These are phyloP conservation scores for Sporothrix brasiliensis DNA, from an alignment of 2,329 filamentous ascomycete species.

Conservation along the genomic window DNA sequence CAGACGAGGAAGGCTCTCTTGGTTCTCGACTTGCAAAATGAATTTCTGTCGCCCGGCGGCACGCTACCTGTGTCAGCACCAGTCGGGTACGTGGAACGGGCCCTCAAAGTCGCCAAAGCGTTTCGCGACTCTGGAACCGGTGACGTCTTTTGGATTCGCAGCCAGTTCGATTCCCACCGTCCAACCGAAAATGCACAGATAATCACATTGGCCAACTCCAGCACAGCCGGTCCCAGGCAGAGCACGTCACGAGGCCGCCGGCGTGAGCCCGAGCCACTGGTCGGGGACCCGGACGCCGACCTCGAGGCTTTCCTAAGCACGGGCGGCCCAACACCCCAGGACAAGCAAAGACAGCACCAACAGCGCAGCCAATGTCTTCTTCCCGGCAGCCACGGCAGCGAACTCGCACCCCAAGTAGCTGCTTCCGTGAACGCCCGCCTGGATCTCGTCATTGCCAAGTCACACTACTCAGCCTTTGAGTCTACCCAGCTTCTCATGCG, in stretches of 20 bases:
- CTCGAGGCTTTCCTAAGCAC: conserved; percentile 47
- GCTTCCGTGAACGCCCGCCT: conserved; percentile 48
- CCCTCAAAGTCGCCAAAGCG: conserved; percentile 65
- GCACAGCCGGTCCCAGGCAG: not conserved
- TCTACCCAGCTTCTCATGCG: conserved; percentile 71
- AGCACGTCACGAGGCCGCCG: conserved; percentile 15
- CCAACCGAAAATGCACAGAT: conserved; percentile 58
- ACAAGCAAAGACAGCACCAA: conserved; percentile 43
- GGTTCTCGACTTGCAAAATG: conserved; percentile 85
- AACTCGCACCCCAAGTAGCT: conserved; percentile 50
- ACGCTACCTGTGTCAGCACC: conserved; percentile 67
- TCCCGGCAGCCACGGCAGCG: conserved; percentile 50
- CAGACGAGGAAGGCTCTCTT: conserved; percentile 71
- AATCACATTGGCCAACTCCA: conserved; percentile 42
- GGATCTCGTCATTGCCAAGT: conserved; percentile 65
- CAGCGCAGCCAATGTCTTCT: conserved; percentile 46
- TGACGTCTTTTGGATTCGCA: conserved; percentile 82
- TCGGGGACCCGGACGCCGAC: conserved; percentile 42
- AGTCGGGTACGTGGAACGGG: conserved; percentile 66
- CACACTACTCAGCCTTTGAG: conserved; percentile 85
- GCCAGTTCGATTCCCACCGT: conserved; percentile 68
- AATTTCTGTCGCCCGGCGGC: conserved; percentile 73
- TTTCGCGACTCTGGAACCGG: conserved; percentile 72
- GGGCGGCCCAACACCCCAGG: conserved; percentile 25
- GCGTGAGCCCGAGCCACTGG: conserved; percentile 34